Percentiles rank a stretch among this genome's conserved stretches.
These are phyloP conservation scores for Colletotrichum scovillei DNA, from an alignment of 2,329 filamentous ascomycete species.

Conservation along the genomic window DNA sequence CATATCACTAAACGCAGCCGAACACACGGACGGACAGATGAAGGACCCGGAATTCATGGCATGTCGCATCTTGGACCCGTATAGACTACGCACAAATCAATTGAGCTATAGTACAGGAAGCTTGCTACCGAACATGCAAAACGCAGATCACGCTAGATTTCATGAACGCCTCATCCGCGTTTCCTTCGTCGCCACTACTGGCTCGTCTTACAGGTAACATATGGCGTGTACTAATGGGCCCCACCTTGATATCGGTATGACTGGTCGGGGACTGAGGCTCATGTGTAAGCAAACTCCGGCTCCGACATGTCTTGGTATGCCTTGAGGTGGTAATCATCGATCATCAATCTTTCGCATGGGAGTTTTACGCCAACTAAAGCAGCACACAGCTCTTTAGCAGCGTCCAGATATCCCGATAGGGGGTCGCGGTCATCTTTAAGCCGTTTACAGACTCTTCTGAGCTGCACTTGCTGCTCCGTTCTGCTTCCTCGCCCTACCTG, in stretches of 20 bases:
- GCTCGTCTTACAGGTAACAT: neutral
- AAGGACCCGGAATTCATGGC: no score
- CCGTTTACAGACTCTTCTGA: neutral
- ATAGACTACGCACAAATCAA: no score
- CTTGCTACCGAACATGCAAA: no score
- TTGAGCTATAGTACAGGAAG: no score
- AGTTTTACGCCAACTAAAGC: neutral
- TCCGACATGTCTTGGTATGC: neutral
- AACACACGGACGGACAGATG: no score
- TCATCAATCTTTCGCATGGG: neutral
- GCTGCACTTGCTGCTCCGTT: neutral
- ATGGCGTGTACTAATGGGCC: neutral
- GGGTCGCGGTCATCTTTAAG: neutral
- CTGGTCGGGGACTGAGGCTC: neutral
- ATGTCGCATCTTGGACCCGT: no score
- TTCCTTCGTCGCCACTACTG: no score
- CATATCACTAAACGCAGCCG: no score
- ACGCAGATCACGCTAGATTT: no score
- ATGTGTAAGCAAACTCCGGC: neutral
- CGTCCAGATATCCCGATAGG: neutral
- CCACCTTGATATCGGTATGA: neutral
- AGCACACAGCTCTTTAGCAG: neutral
- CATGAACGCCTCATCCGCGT: no score
- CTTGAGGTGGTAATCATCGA: constrained; percentile 6
- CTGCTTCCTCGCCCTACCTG: neutral